These are phyloP conservation scores for Russula vinacea DNA, from an alignment of 768 basidiomycete genomes.

Conservation along the genomic window DNA sequence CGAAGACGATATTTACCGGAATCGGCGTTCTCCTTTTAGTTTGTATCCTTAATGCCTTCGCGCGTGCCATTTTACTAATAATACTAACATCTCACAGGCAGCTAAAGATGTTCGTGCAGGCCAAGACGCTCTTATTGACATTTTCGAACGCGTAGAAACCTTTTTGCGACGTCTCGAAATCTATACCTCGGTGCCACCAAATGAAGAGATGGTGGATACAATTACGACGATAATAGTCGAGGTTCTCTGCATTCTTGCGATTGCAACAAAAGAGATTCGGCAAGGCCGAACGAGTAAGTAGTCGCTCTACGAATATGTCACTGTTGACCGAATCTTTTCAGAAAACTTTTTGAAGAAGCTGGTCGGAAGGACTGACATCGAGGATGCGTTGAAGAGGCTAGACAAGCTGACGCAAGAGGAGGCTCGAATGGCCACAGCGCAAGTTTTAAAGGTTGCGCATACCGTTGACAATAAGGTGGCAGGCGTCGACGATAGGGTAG, in stretches of 20 bases:
- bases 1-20: background rate
- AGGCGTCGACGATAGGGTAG: background rate
- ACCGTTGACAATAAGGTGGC: background rate
- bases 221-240: background rate
- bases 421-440: background rate
- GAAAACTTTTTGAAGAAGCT: background rate
- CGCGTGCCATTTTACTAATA: background rate
- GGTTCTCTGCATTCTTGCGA: background rate
- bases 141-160: background rate
- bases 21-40: background rate
- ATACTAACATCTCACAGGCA: background rate
- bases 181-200: background rate
- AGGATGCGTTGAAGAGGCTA: background rate
- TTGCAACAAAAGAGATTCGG: background rate
- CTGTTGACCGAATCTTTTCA: background rate
- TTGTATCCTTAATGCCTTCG: background rate
- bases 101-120: background rate
- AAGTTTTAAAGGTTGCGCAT: background rate
- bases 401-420: constrained; percentile 10
- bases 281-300: background rate
- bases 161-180: constrained; percentile 1
- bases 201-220: background rate
- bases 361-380: background rate
- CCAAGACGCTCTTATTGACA: background rate
- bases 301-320: too few relatives aligned